Evolutionary conservation across 768 basidiomycete species (phyloP).

Genomic region (Amanita muscaria): DNA sequence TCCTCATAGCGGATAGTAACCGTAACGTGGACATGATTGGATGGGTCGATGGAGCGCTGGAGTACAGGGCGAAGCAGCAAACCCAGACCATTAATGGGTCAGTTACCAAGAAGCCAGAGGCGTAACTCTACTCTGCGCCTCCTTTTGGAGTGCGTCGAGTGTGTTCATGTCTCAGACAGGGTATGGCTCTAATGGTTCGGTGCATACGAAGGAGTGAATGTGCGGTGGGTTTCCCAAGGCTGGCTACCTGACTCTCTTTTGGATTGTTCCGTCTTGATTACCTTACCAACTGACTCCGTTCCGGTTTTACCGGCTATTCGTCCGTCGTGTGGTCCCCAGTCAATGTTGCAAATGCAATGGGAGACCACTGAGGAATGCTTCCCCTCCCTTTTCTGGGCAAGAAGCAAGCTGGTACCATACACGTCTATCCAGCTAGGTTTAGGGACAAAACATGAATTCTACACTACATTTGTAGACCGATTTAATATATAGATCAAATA

Average conservation of each 20-base stretch:
- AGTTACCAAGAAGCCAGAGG: slow-evolving; percentile 9
- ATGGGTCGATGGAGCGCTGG: slow-evolving; percentile 63
- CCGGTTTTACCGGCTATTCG: too few species aligned
- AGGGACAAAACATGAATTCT: too few species aligned
- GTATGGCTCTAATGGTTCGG: too few species aligned
- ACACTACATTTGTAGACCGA: too few species aligned
- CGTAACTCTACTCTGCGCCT: not conserved
- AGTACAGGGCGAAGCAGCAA: slow-evolving; percentile 11
- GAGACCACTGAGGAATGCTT: too few species aligned
- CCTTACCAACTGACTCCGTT: too few species aligned
- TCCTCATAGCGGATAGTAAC: slow-evolving; percentile 51
- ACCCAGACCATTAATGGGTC: slow-evolving; percentile 1
- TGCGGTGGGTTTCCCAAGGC: slow-evolving; percentile 2
- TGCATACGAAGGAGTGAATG: not conserved
- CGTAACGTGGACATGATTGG: slow-evolving; percentile 74
- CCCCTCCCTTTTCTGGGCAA: too few species aligned
- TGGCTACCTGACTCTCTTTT: not conserved
- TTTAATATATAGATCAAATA: too few species aligned
- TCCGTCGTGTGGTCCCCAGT: too few species aligned
- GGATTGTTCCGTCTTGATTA: not conserved
- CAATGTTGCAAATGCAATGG: too few species aligned
- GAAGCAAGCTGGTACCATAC: too few species aligned
- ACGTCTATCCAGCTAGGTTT: too few species aligned
- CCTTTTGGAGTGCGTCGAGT: not conserved
- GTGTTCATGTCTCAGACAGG: not conserved